Evolutionary conservation across 2,329 filamentous ascomycete genomes (phyloP), one percentile per base, ranked within the genome.

Genomic region (Chalaropsis thielavioides): DNA sequence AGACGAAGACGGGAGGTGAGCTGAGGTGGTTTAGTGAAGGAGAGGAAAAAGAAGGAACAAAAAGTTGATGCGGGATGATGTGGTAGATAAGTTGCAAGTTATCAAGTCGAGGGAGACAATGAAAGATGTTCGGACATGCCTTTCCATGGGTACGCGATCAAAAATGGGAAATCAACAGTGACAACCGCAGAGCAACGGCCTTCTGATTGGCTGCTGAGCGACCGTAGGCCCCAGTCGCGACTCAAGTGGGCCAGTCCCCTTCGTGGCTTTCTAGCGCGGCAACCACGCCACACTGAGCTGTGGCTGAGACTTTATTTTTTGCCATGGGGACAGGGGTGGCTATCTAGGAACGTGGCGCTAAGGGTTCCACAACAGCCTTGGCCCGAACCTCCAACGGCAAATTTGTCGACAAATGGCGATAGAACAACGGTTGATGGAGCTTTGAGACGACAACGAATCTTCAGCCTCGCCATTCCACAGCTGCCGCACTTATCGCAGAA

Each of bases 101-200:
- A 40, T 60, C 46, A 64, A 41, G 49, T 24, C 63, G 66, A 65
- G 66, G 62, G 66, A 67, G 66, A 67, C 59, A 63, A 61, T 65
- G 54, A 67, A 64, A 67, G 60, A 67, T 64, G 63, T 65, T 64
- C 66, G 59, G 63, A 67, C 63, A 64, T 67, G 60, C 66, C 66
- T 67, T 40, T 24, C 62, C 66, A 67, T 64, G 66, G 63, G 66
- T 67, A 64, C 66, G 66, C 63, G 66, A 64, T 61, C 59, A 64
- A 62, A 54, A 62, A 58, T 62, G 62, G 62, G 38, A 66, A 61
- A 68, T 81, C 77, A 82, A 82, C 78, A 82, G 69, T 73, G 72
- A 76, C 79, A 82, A 83, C 81, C 71, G 73, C 80, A 69, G 73
- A 70, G 81, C 82, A 86, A 86, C 83, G 72, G 71, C 15, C 3